A percentile compares a stretch with the other conserved stretches of the same genome.
Evolutionary conservation across 2,329 filamentous ascomycete genomes (phyloP).

Genomic region (Acarospora socialis): DNA sequence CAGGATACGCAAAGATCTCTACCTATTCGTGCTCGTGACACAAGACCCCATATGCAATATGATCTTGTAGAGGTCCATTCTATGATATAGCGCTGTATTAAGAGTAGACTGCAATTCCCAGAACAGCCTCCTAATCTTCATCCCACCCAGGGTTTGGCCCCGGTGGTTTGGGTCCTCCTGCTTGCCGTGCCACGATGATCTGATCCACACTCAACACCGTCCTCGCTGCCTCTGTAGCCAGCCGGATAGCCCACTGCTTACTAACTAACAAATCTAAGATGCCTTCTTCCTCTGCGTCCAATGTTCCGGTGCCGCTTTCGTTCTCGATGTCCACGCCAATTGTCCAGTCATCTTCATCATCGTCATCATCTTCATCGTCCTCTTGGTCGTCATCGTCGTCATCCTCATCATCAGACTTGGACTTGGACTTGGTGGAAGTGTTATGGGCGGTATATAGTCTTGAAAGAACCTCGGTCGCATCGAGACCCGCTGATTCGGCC

Average conservation of each 20-base stretch:
- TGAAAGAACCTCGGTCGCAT: constrained; percentile 92
- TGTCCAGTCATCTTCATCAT: constrained; percentile 69
- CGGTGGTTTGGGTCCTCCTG: constrained; percentile 91
- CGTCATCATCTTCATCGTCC: constrained; percentile 24
- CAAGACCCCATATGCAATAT: no score
- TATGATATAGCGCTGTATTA: no score
- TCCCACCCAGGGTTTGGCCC: constrained; percentile 77
- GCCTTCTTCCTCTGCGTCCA: constrained; percentile 75
- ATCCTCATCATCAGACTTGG: constrained; percentile 15
- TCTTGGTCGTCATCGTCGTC: constrained; percentile 16
- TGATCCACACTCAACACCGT: constrained; percentile 95
- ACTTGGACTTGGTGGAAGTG: constrained; percentile 22
- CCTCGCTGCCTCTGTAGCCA: constrained; percentile 86
- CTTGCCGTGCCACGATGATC: constrained; percentile 96
- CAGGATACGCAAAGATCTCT: no score
- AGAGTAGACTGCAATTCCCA: no score
- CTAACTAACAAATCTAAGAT: constrained; percentile 84
- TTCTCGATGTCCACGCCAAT: constrained; percentile 94
- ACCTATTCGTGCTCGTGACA: no score
- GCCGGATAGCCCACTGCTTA: constrained; percentile 94
- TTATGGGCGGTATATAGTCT: constrained; percentile 87
- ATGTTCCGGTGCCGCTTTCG: constrained; percentile 60
- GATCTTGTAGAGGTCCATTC: no score
- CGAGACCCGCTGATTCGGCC: constrained; percentile 86
- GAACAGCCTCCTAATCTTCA: constrained; percentile 42